Conservation (phyloP, 176 grass and related monocot species). For the Saccharum spontaneum region DNA sequence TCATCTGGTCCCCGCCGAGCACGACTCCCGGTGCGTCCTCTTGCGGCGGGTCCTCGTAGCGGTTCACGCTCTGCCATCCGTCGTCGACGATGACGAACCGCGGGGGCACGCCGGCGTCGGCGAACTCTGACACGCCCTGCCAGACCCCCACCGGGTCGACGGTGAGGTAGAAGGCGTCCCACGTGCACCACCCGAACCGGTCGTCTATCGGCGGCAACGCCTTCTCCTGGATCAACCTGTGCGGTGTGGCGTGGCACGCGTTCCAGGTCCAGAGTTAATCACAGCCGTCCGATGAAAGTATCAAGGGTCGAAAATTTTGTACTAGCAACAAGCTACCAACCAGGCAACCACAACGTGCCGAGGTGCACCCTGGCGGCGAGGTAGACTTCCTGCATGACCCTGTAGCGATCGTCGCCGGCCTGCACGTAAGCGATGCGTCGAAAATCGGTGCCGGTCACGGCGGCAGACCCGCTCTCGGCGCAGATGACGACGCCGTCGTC, state of each 20-base stretch:
- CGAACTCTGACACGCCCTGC: constrained; percentile 52
- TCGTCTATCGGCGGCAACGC: too few species aligned
- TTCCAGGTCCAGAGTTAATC: too few species aligned
- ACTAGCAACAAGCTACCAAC: too few species aligned
- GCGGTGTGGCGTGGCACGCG: too few species aligned
- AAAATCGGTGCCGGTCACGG: constrained; percentile 37
- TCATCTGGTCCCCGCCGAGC: constrained; percentile 77
- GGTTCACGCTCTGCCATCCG: constrained; percentile 71
- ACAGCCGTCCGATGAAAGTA: too few species aligned
- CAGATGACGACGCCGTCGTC: constrained; percentile 52
- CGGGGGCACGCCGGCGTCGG: constrained; percentile 37
- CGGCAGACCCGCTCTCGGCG: constrained; percentile 58
- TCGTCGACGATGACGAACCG: constrained; percentile 52
- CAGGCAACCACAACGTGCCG: constrained; percentile 47
- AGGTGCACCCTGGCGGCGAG: constrained; percentile 50
- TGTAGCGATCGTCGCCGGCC: constrained; percentile 51
- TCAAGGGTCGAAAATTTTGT: too few species aligned
- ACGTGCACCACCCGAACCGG: constrained; percentile 96
- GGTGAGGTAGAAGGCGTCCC: constrained; percentile 92
- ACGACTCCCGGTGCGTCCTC: constrained; percentile 45
- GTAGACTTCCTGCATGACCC: constrained; percentile 45
- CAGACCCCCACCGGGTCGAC: constrained; percentile 61
- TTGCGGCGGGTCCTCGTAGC: constrained; percentile 42
- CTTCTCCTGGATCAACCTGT: too few species aligned
- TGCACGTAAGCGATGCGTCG: constrained; percentile 50